Evolutionary conservation across 83 land plant genomes (phyloP), one percentile per base, ranked within the genome.

Genomic region (Picea engelmannii): DNA sequence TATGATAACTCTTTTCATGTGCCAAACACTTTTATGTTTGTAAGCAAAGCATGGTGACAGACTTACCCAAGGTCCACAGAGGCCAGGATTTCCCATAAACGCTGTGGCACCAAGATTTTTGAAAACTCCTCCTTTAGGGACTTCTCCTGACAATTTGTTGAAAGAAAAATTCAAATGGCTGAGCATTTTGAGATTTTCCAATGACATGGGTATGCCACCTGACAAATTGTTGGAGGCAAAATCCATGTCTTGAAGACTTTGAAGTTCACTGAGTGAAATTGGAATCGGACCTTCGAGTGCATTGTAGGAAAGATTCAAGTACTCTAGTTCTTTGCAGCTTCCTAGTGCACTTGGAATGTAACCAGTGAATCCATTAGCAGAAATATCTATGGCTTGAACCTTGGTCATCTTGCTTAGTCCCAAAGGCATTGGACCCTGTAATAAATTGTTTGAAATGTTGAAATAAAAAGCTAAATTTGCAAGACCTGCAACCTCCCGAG

Each of bases 361-460:
- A 10, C 55, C 55, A 49, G 55, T 49, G 11, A 49, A 10, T 8
- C 2, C 0, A 31, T 92, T 92, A 58, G 81, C 85, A 23, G 88
- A 89, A 16, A 92, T 10, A 79, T 92, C 89, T 35, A 89, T 86
- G 3, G 65, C 85, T 61, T 92, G 91, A 4, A 86, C 82, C 90
- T 86, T 89, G 64, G 75, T 70, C 79, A 89, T 6, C 61, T 17
- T 66, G 2, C 88, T 82, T 67, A 92, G 24, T 66, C 84, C 91
- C 10, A 63, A 40, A 13, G 94, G 92, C 5, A 90, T 74, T 25
- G 78, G 15, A 58, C 90, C 92, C 0, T 4, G 13, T 47, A 92
- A 67, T 60, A 79, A 58, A 81, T 92, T 92, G 84, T 86, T 42
- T 5, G 92, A 89, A 7, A 92, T 25, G 77, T 92, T 85, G 55